Conservation (phyloP, 192 early-diverging fungal genomes). For the Entophlyctis luteolus region DNA sequence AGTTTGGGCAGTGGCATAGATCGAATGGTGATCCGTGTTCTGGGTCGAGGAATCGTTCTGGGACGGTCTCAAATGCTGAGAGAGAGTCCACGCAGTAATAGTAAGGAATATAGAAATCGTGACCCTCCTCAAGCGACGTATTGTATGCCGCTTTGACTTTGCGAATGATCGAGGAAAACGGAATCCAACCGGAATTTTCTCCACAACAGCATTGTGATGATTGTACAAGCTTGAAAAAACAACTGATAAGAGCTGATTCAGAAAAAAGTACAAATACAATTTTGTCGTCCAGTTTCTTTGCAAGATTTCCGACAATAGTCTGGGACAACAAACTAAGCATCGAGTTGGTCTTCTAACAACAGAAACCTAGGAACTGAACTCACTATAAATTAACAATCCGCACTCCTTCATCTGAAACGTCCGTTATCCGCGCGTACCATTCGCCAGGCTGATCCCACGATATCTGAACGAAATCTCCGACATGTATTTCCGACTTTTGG, state of each 20-base stretch:
- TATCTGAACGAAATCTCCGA: constrained; percentile 14
- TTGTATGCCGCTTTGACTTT: not conserved
- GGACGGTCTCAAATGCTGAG: not conserved
- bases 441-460: not conserved
- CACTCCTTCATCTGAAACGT: not conserved
- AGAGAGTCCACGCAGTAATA: constrained; percentile 9
- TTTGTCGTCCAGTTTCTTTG: no score
- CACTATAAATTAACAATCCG: constrained; percentile 14
- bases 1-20: constrained; percentile 8
- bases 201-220: constrained; percentile 5
- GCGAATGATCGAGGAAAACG: not conserved
- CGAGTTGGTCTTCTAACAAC: not conserved
- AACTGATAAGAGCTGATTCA: not conserved
- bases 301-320: no score
- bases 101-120: not conserved
- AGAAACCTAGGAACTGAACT: no score
- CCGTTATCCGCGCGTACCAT: constrained; percentile 4
- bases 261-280: not conserved
- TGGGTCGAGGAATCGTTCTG: not conserved
- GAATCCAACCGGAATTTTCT: not conserved
- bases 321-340: not conserved
- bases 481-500: not conserved
- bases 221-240: constrained; percentile 1
- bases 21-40: not conserved
- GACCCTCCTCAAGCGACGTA: not conserved